Percentiles rank a stretch among this genome's conserved stretches.
Conservation (phyloP, 192 early-diverging fungal genomes). For the Coemansia umbellata region DNA sequence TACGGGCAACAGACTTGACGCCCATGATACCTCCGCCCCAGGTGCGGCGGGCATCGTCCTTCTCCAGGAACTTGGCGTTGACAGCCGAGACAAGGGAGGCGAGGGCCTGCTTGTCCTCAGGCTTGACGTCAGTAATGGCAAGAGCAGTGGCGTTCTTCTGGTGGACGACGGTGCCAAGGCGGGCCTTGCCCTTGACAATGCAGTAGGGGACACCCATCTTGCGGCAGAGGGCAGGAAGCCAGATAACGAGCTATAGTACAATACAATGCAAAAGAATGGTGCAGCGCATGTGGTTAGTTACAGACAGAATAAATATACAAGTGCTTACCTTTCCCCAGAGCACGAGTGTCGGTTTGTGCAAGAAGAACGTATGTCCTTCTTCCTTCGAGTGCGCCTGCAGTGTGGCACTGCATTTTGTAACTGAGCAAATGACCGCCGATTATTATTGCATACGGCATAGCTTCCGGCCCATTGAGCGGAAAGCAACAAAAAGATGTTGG, state of each 20-base stretch:
- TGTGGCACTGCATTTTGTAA: too few species aligned
- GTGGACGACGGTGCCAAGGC: slow-evolving; percentile 98
- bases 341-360: too few species aligned
- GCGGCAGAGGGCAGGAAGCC: slow-evolving; percentile 98
- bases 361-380: too few species aligned
- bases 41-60: slow-evolving; percentile 84
- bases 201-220: slow-evolving; percentile 99
- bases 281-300: neutral
- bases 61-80: slow-evolving; percentile 96
- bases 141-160: slow-evolving; percentile 99
- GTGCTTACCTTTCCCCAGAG: slow-evolving; percentile 19
- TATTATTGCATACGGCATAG: too few species aligned
- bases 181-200: slow-evolving; percentile 99
- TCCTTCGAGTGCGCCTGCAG: too few species aligned
- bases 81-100: slow-evolving; percentile 81
- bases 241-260: slow-evolving; percentile 81
- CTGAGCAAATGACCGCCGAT: too few species aligned
- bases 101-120: slow-evolving; percentile 93
- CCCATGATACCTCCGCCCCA: slow-evolving; percentile 99
- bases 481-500: too few species aligned
- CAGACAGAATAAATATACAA: neutral
- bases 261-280: neutral
- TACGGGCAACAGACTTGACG: slow-evolving; percentile 82
- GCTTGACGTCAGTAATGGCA: slow-evolving; percentile 87
- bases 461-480: too few species aligned